A percentile compares a stretch with the other conserved stretches of the same genome.
These are phyloP conservation scores for Stellera chamaejasme DNA, from an alignment of 345 rosid genomes.

Conservation along the genomic window DNA sequence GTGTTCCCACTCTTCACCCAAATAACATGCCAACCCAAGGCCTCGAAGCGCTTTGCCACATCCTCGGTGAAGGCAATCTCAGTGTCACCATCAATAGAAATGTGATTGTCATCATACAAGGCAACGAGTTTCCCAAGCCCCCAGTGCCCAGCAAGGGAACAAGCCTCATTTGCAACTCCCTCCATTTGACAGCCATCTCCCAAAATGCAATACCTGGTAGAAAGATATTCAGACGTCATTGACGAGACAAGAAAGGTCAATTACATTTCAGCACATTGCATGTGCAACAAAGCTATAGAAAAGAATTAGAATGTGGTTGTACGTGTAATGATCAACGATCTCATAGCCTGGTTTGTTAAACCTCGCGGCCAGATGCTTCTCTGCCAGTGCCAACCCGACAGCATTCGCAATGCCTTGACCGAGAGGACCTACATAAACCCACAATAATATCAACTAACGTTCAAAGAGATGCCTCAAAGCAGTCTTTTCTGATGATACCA, in stretches of 20 bases:
- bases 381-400: slow-evolving; percentile 81
- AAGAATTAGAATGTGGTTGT: slow-evolving; percentile 6
- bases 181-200: slow-evolving; percentile 99
- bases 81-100: slow-evolving; percentile 96
- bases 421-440: slow-evolving; percentile 54
- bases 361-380: slow-evolving; percentile 84
- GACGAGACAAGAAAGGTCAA: background rate
- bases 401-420: slow-evolving; percentile 89
- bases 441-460: background rate
- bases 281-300: slow-evolving; percentile 1
- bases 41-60: slow-evolving; percentile 84
- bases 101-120: slow-evolving; percentile 98
- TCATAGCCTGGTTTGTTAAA: slow-evolving; percentile 66
- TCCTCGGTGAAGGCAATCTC: slow-evolving; percentile 97
- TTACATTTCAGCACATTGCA: slow-evolving; percentile 30
- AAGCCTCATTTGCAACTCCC: slow-evolving; percentile 87
- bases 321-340: slow-evolving; percentile 88
- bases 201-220: slow-evolving; percentile 52
- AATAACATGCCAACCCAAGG: slow-evolving; percentile 98
- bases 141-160: slow-evolving; percentile 97
- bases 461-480: background rate
- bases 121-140: slow-evolving; percentile 99
- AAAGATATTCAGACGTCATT: slow-evolving; percentile 5
- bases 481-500: background rate
- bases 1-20: slow-evolving; percentile 99